Evolutionary conservation across 495 filamentous ascomycete genomes (phyloP).

Genomic region (Penicillium lividum): DNA sequence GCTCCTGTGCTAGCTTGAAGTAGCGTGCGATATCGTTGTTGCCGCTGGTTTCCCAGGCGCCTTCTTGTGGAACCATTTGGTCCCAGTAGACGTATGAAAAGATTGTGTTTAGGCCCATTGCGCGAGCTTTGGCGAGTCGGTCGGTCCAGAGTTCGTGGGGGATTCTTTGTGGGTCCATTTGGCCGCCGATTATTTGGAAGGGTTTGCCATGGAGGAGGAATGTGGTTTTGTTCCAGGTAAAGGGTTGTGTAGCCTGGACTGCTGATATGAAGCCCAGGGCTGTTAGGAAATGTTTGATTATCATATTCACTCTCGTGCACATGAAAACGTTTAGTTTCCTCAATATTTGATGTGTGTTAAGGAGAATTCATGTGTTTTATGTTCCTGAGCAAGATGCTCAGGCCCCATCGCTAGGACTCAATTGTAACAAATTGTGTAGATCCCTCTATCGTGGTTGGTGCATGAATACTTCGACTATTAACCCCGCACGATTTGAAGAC

Average conservation of each 20-base stretch:
- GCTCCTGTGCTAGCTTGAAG: constrained; percentile 44
- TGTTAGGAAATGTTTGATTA: constrained; percentile 4
- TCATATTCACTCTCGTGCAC: constrained; percentile 5
- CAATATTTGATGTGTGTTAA: no score
- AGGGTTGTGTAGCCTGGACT: constrained; percentile 13
- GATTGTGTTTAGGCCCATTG: constrained; percentile 51
- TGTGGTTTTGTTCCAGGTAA: constrained; percentile 23
- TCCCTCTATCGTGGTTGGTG: constrained; percentile 6
- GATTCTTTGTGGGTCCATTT: constrained; percentile 52
- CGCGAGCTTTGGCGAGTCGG: constrained; percentile 39
- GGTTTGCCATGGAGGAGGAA: constrained; percentile 46
- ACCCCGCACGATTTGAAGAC: constrained; percentile 13
- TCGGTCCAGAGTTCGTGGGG: constrained; percentile 44
- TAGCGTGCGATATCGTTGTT: constrained; percentile 44
- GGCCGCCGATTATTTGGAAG: constrained; percentile 48
- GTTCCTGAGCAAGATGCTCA: no score
- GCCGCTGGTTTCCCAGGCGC: constrained; percentile 29
- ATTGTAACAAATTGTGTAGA: constrained; percentile 1
- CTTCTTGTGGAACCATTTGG: constrained; percentile 38
- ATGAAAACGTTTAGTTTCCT: no score
- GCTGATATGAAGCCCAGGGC: constrained; percentile 6
- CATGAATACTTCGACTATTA: neutral
- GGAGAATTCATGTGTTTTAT: no score
- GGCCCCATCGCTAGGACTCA: constrained; percentile 7
- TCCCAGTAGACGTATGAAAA: constrained; percentile 53